A percentile compares a stretch with the other conserved stretches of the same genome.
Conservation (phyloP, 208 protist genomes). For the Acanthamoeba castellanii region DNA sequence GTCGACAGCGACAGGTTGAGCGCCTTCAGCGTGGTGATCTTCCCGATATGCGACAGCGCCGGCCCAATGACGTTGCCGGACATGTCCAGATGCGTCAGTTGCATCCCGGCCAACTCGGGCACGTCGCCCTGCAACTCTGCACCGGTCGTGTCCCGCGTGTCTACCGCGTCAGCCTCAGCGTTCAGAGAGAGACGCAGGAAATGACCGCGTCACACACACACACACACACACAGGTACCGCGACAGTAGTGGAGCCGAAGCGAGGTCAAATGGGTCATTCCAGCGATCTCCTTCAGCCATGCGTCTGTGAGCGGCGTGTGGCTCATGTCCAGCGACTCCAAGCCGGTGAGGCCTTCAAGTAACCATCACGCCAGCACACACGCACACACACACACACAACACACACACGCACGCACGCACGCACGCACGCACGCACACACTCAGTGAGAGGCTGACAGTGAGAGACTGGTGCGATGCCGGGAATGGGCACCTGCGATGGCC, state of each 20-base stretch:
- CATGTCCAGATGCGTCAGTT: background rate
- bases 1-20: background rate
- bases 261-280: background rate
- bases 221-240: too few relatives aligned
- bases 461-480: too few relatives aligned
- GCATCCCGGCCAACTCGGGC: background rate
- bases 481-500: background rate
- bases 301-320: background rate
- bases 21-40: background rate
- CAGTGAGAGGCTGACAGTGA: background rate
- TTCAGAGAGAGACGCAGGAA: background rate
- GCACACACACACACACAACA: background rate
- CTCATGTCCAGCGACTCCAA: constrained; percentile 19
- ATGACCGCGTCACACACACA: background rate
- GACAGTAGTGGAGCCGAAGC: background rate
- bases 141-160: background rate
- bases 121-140: background rate
- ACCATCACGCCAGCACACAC: background rate
- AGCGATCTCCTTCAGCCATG: background rate
- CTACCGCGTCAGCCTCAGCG: background rate
- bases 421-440: too few relatives aligned
- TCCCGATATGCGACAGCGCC: background rate
- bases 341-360: background rate
- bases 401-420: too few relatives aligned
- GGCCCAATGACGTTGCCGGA: background rate